Percentiles rank a stretch among this genome's conserved stretches.
Evolutionary conservation across 495 filamentous ascomycete genomes (phyloP).

Genomic region (Trichoderma parareesei): DNA sequence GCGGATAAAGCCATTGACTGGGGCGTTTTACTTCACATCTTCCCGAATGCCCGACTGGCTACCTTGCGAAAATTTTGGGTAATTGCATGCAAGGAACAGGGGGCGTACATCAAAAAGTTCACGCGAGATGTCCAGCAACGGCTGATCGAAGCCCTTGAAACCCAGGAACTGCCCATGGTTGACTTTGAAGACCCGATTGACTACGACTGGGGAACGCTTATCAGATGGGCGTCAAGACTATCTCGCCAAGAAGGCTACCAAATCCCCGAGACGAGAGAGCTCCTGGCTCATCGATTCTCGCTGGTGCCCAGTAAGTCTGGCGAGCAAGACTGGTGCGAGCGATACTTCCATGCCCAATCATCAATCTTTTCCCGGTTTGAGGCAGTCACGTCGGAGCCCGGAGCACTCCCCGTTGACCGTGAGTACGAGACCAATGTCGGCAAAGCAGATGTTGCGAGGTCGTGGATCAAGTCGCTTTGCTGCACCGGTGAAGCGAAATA

Average conservation of each 20-base stretch:
- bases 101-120: constrained; percentile 56
- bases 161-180: constrained; percentile 56
- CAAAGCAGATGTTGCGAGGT: constrained; percentile 17
- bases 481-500: constrained; percentile 28
- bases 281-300: constrained; percentile 23
- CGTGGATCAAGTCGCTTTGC: constrained; percentile 28
- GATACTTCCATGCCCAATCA: constrained; percentile 31
- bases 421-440: neutral
- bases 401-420: constrained; percentile 18
- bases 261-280: constrained; percentile 28
- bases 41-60: constrained; percentile 50
- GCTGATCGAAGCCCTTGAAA: constrained; percentile 69
- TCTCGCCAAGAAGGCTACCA: neutral
- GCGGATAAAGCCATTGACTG: constrained; percentile 63
- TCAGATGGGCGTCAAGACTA: constrained; percentile 8
- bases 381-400: constrained; percentile 29
- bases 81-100: constrained; percentile 47
- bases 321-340: constrained; percentile 40
- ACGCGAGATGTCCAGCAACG: constrained; percentile 67
- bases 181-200: constrained; percentile 60
- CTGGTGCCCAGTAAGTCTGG: constrained; percentile 25
- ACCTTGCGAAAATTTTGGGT: constrained; percentile 56
- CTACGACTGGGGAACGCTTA: constrained; percentile 70
- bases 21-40: constrained; percentile 57
- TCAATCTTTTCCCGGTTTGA: constrained; percentile 40